Base-by-base conservation (phyloP, 1,284 basidiomycete genomes). In the Abortiporus biennis region DNA sequence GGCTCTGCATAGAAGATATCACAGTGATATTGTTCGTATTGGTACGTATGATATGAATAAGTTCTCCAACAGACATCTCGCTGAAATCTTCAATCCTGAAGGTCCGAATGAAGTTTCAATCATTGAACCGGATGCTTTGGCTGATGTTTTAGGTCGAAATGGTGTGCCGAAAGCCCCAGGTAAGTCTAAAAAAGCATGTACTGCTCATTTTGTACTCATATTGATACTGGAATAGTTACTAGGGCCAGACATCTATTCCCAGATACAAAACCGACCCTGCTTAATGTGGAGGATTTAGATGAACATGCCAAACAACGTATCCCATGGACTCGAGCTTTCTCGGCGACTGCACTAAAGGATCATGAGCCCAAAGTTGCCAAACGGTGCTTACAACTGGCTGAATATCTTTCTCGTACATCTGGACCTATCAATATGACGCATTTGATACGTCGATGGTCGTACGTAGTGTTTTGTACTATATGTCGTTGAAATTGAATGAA, bases 71-170 rank as follows among this genome's bases (percentile, higher is more conserved):
- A 16, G 3, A 23, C 15, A 4, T 22, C 27, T 25, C 15, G 23
- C 12, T 40, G 33, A 25, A 16, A 17, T 33, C 5, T 21, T 19
- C 23, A 16, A 35, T 13, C 12, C 20, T 23, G 20, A 9, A 57
- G 58, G 57, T 15, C 58, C 58, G 0, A 60, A 60, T 33, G 57
- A 56, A 33, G 23, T 60, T n/a, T 53, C 54, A 4, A 50, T 59
- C 20, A 38, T 42, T 11, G 56, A 60, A 36, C 40, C 45, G 8
- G 24, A 38, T 15, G 44, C 49, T 4, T 43, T 59, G 22, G 27
- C 32, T 2, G 40, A 44, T n/a, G 34, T 58, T 6, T 31, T 55
- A 32, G 55, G 56, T 24, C 15, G 44, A 2, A 39, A 47, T 30
- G 44, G 54, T 8, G 9, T 29, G 27, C 27, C 27, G 27, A 29